Evolutionary conservation across 2,329 filamentous ascomycete genomes (phyloP), one percentile per base, ranked within the genome.

Genomic region (Penicillium sp.): DNA sequence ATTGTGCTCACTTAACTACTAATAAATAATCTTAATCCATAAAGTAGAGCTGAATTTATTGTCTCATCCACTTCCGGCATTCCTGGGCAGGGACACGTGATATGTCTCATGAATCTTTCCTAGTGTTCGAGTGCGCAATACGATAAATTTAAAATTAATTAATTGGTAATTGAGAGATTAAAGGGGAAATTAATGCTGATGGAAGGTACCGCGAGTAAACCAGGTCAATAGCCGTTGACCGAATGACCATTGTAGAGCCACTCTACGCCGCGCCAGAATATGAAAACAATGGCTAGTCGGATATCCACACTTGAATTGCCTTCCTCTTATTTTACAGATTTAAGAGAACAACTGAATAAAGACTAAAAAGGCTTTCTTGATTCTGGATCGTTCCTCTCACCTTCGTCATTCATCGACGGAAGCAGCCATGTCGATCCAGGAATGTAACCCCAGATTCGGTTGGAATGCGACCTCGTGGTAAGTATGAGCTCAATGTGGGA

Each of bases 371-470:
- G 19, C 7, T 7, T 45, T 45, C 26, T 3, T 45, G 26, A 31
- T 45, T 26, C 42, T 33, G 16, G 16, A 31, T 24, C n/a, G 14
- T 31, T 45, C 23, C 13, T 16, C 5, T 45, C 1, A 19, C 16
- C 10, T 26, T 45, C 42, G 42, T 45, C 42, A 45, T 45, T 45
- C 14, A 31, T 31, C 21, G 42, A 50, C 40, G 29, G 37, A 57
- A 51, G 34, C 40, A 52, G 52, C 9, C 11, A 14, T 14, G 36
- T 37, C 24, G 36, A 46, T 50, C 51, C 31, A 57, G 29, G 60
- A 62, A 62, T 62, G 58, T 40, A 57, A 61, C 58, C 48, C 29
- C 37, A 40, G 34, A 43, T 21, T 46, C 26, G 14, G 42, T 21
- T 49, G 55, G 50, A 61, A 61, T 61, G 57, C 33, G 44, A 55